Evolutionary conservation across 2,329 filamentous ascomycete genomes (phyloP), one percentile per base, ranked within the genome.

Genomic region (Xylariomycetidae sp.): DNA sequence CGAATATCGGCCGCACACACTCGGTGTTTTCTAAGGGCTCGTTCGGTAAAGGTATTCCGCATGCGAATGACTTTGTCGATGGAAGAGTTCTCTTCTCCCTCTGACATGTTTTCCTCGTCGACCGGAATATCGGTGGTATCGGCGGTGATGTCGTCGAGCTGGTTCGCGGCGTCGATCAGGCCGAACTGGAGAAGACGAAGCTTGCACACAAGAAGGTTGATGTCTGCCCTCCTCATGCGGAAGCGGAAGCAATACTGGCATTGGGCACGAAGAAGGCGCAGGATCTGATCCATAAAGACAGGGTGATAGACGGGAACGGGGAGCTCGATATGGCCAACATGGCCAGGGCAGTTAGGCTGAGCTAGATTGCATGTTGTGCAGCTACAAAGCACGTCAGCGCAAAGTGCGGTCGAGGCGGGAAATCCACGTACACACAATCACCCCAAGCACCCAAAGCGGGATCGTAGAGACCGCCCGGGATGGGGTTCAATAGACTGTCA

Each of bases 241-340:
- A 98, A 79, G 37, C 81, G 79, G 54, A 89, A 82, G 63, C 93
- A 98, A 65, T 95, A 95, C 39, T 82, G 74, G 58, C 92, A 98
- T 60, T 90, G 84, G 34, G 86, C 83, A 48, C 88, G 80, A 14
- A 98, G 72, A 28, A 98, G 70, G 27, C 85, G 82, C 43, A 93
- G 76, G 32, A 89, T 75, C 58, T 95, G 89, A 56, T 95, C 89
- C 70, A 98, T 83, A 54, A 95, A 96, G 2, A 88, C 84, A n/a
- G 90, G 86, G 60, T 98, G 90, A 58, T 96, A 98, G 32, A 95
- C 85, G 29, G 85, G 86, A 10, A 89, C 82, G 10, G 92, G 89
- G 10, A 98, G 79, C 50, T 95, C 87, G 58, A 98, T 94, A 56
- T 98, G 92, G 33, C 92, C 93, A 39, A 84, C 76, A 65, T 98